Evolutionary conservation across 176 grass and related monocot species (phyloP).

Genomic region (barley (Hordeum vulgare)): MorexV3_pseudomolecules_assembly NC_058523.1:463015475-463015974

Average conservation of each 20-base stretch:
- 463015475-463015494: too few relatives aligned
- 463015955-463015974: too few relatives aligned
- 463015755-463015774: not conserved
- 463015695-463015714: not conserved
- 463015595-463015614: not conserved
- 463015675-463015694: not conserved
- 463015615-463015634: not conserved
- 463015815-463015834: not conserved
- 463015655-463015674: not conserved
- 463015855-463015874: slow-evolving; percentile 1
- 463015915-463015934: not conserved
- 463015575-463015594: too few relatives aligned
- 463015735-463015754: not conserved
- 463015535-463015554: too few relatives aligned
- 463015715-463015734: not conserved
- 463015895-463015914: not conserved
- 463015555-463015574: too few relatives aligned
- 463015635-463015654: not conserved
- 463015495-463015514: too few relatives aligned
- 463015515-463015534: too few relatives aligned
- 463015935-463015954: not conserved
- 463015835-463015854: not conserved
- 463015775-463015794: not conserved
- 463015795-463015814: not conserved
- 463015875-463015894: not conserved